Base-by-base conservation (phyloP, 371 early-diverging fungal species). In the Mortierella polycephala region DNA sequence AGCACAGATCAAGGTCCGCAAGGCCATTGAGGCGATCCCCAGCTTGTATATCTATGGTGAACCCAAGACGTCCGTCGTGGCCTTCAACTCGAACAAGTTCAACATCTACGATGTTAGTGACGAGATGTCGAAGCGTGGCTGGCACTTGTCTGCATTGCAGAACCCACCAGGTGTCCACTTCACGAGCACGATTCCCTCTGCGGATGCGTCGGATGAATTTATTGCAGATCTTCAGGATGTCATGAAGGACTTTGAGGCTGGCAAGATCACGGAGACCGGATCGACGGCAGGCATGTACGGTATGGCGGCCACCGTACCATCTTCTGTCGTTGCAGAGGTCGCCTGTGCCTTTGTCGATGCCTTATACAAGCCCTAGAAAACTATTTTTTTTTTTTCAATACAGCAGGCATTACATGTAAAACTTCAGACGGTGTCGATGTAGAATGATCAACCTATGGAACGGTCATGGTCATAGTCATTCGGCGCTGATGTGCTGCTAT, bases 211-310 rank as follows among this genome's bases (percentile, higher is more conserved):
- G 1, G 91, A 93, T 4, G 81, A 89, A 55, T 93, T 98, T 67
- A 77, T 96, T 20, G 70, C 67, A n/a, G 98, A 98, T 82, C 66
- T 98, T 40, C 84, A 84, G 60, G 93, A 90, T 39, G 91, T 91
- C 1, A 93, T 96, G 16, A 83, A 69, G 5, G 84, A 83, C 23
- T 83, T 96, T 59, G 81, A 86, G 55, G 89, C 88, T 9, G 87
- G 95, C 65, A 96, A 95, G 13, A 76, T 81, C 51, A 86, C 81
- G 37, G 93, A 92, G 45, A 86, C 88, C 20, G 92, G 93, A 20
- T 90, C 89, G 14, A 89, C 95, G 7, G 93, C 96, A 21, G 96
- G 95, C 49, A 90, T 97, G 64, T 97, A 97, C 62, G 97, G 97
- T 30, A 93, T 94, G 64, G 95, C 95, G 13, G 94, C 96, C 20